Conservation (phyloP, 352 stramenopile genomes). For the Peronospora tabacina region DNA sequence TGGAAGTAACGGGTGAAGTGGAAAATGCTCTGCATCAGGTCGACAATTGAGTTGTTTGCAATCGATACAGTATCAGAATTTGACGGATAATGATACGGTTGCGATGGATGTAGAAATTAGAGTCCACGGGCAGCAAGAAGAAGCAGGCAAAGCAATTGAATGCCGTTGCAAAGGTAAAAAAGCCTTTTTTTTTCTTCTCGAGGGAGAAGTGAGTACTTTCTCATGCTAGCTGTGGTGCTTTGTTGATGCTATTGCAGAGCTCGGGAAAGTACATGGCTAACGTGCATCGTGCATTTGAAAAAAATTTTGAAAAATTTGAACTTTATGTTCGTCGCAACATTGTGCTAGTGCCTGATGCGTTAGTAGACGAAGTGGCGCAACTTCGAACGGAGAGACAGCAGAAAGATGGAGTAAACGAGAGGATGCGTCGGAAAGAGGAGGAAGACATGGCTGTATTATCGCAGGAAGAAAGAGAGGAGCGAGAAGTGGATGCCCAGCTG, state of each 20-base stretch:
- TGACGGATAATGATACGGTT: background rate
- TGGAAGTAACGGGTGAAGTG: constrained; percentile 49
- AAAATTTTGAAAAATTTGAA: constrained; percentile 84
- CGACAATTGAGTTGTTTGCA: background rate
- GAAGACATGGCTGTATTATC: constrained; percentile 24
- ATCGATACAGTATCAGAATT: background rate
- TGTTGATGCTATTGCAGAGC: constrained; percentile 23
- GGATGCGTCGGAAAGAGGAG: constrained; percentile 7
- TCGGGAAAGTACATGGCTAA: constrained; percentile 54
- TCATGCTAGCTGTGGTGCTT: constrained; percentile 1
- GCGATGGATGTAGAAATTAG: constrained; percentile 19
- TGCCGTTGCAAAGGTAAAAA: constrained; percentile 46
- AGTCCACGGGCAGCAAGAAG: constrained; percentile 49
- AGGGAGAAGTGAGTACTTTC: background rate
- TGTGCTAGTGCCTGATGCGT: constrained; percentile 39
- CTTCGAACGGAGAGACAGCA: constrained; percentile 28
- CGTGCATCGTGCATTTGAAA: constrained; percentile 55
- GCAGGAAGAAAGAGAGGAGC: constrained; percentile 39
- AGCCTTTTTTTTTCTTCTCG: background rate
- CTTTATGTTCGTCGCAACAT: constrained; percentile 74
- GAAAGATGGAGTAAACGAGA: constrained; percentile 1
- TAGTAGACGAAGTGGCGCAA: constrained; percentile 40
- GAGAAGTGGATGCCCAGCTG: constrained; percentile 30
- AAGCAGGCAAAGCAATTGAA: constrained; percentile 57
- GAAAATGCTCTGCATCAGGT: constrained; percentile 68